Percentiles rank a stretch among this genome's conserved stretches.
These are phyloP conservation scores for Fusarium clavum DNA, from an alignment of 2,329 filamentous ascomycete species.

Conservation along the genomic window DNA sequence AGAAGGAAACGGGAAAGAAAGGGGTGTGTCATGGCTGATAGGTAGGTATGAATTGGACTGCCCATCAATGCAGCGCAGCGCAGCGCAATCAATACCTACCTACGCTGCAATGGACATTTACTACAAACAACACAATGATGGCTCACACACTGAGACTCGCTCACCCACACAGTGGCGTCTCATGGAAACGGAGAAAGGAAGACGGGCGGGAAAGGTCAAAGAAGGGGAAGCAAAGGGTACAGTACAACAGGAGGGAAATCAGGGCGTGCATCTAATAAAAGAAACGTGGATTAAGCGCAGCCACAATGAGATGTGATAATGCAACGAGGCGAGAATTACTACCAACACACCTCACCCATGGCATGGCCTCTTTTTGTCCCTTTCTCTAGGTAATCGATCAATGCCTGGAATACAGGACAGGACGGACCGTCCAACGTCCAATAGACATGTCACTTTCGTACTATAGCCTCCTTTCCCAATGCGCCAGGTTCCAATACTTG, in stretches of 20 bases:
- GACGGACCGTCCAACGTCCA: conserved; percentile 26
- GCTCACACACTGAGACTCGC: conserved; percentile 5
- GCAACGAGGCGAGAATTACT: conserved; percentile 13
- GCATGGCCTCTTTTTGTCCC: conserved; percentile 7
- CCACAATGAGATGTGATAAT: conserved; percentile 32
- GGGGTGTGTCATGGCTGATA: conserved; percentile 30
- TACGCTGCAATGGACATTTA: no score
- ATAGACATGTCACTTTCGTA: conserved; percentile 6
- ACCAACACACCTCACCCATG: conserved; percentile 3
- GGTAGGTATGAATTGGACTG: conserved; percentile 25
- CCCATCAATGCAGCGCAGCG: background rate
- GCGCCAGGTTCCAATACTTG: conserved; percentile 31
- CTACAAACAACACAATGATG: background rate
- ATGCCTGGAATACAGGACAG: conserved; percentile 8
- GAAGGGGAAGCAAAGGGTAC: conserved; percentile 13
- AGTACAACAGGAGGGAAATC: background rate
- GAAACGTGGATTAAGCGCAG: conserved; percentile 31
- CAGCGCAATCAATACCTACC: background rate
- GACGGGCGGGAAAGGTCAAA: conserved; percentile 20
- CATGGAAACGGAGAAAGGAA: conserved; percentile 24
- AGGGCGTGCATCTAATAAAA: conserved; percentile 18
- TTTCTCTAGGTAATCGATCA: conserved; percentile 9
- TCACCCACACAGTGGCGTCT: conserved; percentile 22
- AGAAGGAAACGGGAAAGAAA: conserved; percentile 14
- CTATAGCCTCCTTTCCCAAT: conserved; percentile 35